These are phyloP conservation scores for Pholiota adiposa DNA, from an alignment of 1,284 basidiomycete species.

Conservation along the genomic window DNA sequence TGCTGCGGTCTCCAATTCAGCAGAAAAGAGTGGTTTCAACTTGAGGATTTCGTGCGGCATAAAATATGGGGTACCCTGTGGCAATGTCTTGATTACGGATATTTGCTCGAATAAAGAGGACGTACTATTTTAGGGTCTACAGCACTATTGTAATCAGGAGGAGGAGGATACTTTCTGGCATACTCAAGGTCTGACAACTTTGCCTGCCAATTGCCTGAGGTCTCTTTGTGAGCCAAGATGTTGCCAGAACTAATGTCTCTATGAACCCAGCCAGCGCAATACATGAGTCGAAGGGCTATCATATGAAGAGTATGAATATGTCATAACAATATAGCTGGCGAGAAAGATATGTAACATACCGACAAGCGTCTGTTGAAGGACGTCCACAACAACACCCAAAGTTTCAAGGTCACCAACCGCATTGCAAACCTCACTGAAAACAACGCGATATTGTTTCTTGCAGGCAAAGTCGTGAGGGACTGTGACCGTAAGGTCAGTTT, in stretches of 20 bases:
- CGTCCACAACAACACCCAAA: slow-evolving; percentile 4
- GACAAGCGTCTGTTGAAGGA: background rate
- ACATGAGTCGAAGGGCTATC: slow-evolving; percentile 15
- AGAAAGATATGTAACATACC: background rate
- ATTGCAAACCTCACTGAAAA: slow-evolving; percentile 1
- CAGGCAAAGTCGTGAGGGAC: background rate
- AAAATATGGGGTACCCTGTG: slow-evolving; percentile 9
- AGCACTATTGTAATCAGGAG: background rate
- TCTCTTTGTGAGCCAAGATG: slow-evolving; percentile 3
- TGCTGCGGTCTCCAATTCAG: too few species aligned
- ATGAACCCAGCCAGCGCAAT: slow-evolving; percentile 19
- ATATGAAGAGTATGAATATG: background rate
- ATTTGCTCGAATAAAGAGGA: background rate
- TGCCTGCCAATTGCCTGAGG: background rate
- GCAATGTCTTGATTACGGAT: background rate
- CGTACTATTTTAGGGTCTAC: slow-evolving; percentile 7
- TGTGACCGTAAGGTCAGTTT: background rate
- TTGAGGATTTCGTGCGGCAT: slow-evolving; percentile 7
- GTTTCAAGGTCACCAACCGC: slow-evolving; percentile 2
- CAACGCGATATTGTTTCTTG: slow-evolving; percentile 9
- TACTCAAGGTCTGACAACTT: slow-evolving; percentile 11
- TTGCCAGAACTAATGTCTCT: slow-evolving; percentile 18
- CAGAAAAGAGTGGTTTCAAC: background rate
- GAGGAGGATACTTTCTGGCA: slow-evolving; percentile 2
- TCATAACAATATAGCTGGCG: background rate